Evolutionary conservation across 2,329 filamentous ascomycete species (phyloP).

Genomic region (Scedosporium minutisporum): DNA sequence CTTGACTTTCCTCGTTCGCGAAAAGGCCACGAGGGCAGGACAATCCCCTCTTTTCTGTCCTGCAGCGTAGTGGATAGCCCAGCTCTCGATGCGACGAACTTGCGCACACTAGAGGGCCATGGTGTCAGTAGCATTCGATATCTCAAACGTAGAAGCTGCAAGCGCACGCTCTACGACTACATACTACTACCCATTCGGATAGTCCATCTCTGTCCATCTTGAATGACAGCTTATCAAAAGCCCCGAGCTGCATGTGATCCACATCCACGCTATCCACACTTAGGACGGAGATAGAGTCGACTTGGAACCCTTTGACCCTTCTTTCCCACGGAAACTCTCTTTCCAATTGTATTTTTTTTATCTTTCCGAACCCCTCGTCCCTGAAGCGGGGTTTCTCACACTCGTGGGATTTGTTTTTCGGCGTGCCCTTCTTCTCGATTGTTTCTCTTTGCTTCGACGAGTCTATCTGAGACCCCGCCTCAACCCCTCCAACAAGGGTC

Average conservation of each 20-base stretch:
- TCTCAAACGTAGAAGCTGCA: background rate
- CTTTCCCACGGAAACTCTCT: background rate
- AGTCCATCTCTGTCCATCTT: background rate
- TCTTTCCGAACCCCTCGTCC: background rate
- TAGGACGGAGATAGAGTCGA: background rate
- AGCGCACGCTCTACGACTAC: background rate
- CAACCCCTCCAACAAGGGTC: background rate
- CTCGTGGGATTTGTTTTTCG: background rate
- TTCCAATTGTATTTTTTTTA: background rate
- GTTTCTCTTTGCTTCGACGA: background rate
- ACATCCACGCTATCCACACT: background rate
- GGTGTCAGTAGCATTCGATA: no score
- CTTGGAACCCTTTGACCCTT: background rate
- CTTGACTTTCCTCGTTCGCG: background rate
- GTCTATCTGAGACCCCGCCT: background rate
- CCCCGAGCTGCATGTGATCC: background rate
- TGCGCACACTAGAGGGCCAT: no score
- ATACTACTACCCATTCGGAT: background rate
- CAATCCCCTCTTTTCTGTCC: background rate
- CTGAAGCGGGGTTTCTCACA: background rate
- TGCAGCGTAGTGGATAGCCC: no score
- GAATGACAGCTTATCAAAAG: background rate
- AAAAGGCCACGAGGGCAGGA: background rate
- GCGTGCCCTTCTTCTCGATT: background rate
- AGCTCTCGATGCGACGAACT: no score